Percentiles rank a stretch among this genome's conserved stretches.
Evolutionary conservation across 2,329 filamentous ascomycete species (phyloP).

Genomic region (Colletotrichum liriopes): DNA sequence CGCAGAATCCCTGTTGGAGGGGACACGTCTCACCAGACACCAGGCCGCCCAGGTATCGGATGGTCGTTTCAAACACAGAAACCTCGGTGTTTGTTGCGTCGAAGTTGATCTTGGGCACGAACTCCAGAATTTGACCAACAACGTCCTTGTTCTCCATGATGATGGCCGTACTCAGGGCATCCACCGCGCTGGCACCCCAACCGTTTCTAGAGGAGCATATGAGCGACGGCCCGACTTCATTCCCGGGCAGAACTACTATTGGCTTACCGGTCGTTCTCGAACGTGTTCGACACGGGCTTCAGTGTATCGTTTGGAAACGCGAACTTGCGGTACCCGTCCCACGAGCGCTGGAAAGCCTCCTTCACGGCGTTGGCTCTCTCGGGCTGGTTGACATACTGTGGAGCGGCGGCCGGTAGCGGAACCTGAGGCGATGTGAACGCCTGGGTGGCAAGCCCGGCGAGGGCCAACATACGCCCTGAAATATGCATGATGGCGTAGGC

Average conservation of each 20-base stretch:
- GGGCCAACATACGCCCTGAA: constrained; percentile 6
- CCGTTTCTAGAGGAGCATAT: constrained; percentile 72
- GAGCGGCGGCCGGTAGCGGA: constrained; percentile 3
- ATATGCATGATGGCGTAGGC: constrained; percentile 12
- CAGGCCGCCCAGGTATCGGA: constrained; percentile 87
- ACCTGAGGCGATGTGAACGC: constrained; percentile 20
- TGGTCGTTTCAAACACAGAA: constrained; percentile 91
- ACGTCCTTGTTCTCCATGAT: constrained; percentile 80
- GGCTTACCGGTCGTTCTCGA: constrained; percentile 77
- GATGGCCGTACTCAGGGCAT: constrained; percentile 84
- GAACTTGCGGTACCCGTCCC: constrained; percentile 81
- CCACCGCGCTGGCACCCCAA: constrained; percentile 88
- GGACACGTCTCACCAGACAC: constrained; percentile 71
- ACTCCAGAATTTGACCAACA: constrained; percentile 79
- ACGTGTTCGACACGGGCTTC: constrained; percentile 76
- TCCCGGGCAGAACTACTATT: not conserved
- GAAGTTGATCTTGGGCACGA: constrained; percentile 81
- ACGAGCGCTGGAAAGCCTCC: constrained; percentile 78
- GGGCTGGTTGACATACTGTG: constrained; percentile 50
- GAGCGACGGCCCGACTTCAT: constrained; percentile 31
- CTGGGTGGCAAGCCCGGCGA: constrained; percentile 20
- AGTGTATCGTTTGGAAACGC: constrained; percentile 86
- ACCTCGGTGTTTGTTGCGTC: constrained; percentile 72
- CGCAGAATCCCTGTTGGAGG: not conserved
- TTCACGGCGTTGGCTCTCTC: constrained; percentile 73